Evolutionary conservation across 1,139 yeast species (phyloP).

Genomic region (Lodderomyces beijingensis): DNA sequence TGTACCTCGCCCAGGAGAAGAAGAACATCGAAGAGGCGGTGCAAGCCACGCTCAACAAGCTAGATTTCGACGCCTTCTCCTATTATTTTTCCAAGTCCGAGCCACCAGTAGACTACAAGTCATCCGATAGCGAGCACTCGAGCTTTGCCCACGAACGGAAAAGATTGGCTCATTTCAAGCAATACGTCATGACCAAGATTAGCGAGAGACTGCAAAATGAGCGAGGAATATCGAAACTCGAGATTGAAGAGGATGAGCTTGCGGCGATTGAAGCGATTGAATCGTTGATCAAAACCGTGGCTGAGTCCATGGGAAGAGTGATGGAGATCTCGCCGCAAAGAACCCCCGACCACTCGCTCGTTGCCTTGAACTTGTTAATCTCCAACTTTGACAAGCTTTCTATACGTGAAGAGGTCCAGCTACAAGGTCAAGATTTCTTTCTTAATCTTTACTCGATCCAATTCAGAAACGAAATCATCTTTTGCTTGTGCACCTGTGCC

Average conservation of each 20-base stretch:
- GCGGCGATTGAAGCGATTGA: conserved; percentile 53
- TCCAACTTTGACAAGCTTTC: conserved; percentile 69
- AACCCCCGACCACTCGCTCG: conserved; percentile 61
- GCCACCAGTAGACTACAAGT: conserved; percentile 21
- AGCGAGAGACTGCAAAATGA: conserved; percentile 16
- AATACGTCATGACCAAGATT: conserved; percentile 32
- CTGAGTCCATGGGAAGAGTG: conserved; percentile 76
- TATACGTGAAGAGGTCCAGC: conserved; percentile 39
- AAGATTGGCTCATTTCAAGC: conserved; percentile 37
- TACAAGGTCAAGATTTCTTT: conserved; percentile 5
- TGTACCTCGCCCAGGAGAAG: conserved; percentile 71
- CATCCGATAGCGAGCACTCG: conserved; percentile 32
- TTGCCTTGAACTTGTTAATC: conserved; percentile 61
- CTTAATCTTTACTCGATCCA: conserved; percentile 4
- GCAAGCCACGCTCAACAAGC: conserved; percentile 44
- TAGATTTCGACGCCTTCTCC: conserved; percentile 38
- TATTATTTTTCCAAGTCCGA: conserved; percentile 41
- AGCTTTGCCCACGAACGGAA: conserved; percentile 38
- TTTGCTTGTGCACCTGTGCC: conserved; percentile 64
- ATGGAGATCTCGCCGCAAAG: conserved; percentile 68
- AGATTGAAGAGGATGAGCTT: conserved; percentile 25
- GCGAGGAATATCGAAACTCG: conserved; percentile 18
- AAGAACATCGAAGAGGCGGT: conserved; percentile 64
- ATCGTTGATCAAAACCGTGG: conserved; percentile 61
- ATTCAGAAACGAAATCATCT: conserved; percentile 46